Percentiles rank a stretch among this genome's conserved stretches.
phyloP scores from a whole-genome alignment of 208 protist genomes.

The Trypanosoma scelopori region DNA sequence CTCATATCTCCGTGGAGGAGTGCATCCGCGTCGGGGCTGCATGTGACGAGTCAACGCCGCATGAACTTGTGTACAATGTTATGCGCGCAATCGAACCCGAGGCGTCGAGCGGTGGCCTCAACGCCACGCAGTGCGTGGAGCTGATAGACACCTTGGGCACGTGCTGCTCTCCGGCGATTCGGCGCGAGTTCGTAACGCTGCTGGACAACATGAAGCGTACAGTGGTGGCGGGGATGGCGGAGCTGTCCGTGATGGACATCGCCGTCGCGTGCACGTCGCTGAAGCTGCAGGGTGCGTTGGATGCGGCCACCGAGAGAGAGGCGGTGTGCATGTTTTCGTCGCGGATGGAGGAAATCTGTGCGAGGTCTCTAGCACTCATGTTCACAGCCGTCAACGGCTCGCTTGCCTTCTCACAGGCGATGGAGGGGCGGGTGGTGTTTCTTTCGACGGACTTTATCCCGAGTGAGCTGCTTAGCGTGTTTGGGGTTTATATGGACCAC shows the following conservation, averaged over 20 bases:
- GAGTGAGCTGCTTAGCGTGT: constrained; percentile 70
- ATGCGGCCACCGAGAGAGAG: constrained; percentile 23
- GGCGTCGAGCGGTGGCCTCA: constrained; percentile 29
- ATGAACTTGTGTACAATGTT: constrained; percentile 46
- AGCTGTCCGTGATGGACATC: constrained; percentile 63
- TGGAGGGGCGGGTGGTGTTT: constrained; percentile 71
- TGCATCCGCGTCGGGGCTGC: constrained; percentile 53
- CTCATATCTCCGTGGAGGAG: constrained; percentile 78
- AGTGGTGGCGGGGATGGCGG: constrained; percentile 29
- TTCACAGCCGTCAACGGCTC: constrained; percentile 46
- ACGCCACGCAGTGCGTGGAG: constrained; percentile 48
- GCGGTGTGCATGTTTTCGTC: constrained; percentile 43
- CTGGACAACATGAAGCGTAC: constrained; percentile 22
- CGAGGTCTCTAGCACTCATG: constrained; percentile 70
- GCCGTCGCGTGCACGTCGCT: constrained; percentile 70
- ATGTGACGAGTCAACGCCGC: constrained; percentile 47
- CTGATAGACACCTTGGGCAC: constrained; percentile 62
- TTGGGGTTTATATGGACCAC: constrained; percentile 59
- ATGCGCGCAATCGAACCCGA: constrained; percentile 44
- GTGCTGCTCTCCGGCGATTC: constrained; percentile 13
- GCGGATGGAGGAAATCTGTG: constrained; percentile 40
- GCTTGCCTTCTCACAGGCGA: constrained; percentile 44
- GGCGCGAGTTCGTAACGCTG: constrained; percentile 22
- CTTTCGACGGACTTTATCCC: constrained; percentile 80
- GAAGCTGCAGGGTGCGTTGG: constrained; percentile 20